Percentiles rank a stretch among this genome's conserved stretches.
These are phyloP conservation scores for Thalia dealbata DNA, from an alignment of 176 grass and related monocot genomes.

Conservation along the genomic window DNA sequence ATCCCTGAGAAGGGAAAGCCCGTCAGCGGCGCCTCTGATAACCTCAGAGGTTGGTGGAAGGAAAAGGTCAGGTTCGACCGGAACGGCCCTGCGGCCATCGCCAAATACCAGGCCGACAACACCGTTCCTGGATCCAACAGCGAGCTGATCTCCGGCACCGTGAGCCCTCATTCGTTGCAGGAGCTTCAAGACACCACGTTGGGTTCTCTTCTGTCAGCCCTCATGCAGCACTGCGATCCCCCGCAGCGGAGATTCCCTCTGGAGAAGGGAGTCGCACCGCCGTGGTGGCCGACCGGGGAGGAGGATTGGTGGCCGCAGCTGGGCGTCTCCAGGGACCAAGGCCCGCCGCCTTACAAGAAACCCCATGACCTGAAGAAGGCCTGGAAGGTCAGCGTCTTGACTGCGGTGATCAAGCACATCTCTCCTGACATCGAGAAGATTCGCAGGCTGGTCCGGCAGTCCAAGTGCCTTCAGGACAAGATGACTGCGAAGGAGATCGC, in stretches of 20 bases:
- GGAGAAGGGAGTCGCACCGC: conserved; percentile 80
- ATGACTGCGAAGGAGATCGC: conserved; percentile 98
- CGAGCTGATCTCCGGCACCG: conserved; percentile 33
- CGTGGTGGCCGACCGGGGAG: conserved; percentile 76
- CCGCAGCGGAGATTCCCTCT: conserved; percentile 87
- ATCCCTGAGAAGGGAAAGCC: conserved; percentile 99
- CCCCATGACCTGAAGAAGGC: conserved; percentile 98
- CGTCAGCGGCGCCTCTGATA: conserved; percentile 89
- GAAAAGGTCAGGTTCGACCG: conserved; percentile 98
- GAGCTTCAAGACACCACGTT: conserved; percentile 98
- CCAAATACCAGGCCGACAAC: conserved; percentile 80
- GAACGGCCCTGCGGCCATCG: conserved; percentile 82
- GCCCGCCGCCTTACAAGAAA: conserved; percentile 86
- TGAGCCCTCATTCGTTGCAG: conserved; percentile 54
- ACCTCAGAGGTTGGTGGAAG: conserved; percentile 95
- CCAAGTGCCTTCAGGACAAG: conserved; percentile 98
- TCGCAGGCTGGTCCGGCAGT: conserved; percentile 69
- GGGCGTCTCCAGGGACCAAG: conserved; percentile 63
- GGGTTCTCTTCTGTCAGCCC: conserved; percentile 77
- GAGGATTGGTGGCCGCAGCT: conserved; percentile 82
- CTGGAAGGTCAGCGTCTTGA: conserved; percentile 95
- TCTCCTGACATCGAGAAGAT: conserved; percentile 98
- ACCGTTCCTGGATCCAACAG: conserved; percentile 43
- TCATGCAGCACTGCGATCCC: conserved; percentile 98
- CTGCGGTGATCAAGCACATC: conserved; percentile 98